Base-by-base conservation (phyloP, 2,329 filamentous ascomycete genomes). In the Dactylella cylindrospora region DNA sequence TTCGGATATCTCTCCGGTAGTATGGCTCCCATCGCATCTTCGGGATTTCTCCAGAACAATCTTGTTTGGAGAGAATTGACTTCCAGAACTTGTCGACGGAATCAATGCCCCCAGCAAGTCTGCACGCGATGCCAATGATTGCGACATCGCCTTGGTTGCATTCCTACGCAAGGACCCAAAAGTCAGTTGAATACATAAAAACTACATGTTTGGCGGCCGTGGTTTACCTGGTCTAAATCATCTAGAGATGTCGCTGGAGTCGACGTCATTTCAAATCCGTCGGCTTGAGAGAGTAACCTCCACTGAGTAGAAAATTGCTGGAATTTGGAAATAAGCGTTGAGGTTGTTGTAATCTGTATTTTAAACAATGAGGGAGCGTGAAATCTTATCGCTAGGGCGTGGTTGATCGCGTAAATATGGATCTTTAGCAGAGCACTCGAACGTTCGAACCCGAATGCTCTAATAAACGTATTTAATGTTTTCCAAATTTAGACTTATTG, bases 1-100 rank as follows among this genome's bases (percentile, higher is more conserved):
- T 68, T 6, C 66, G 54, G 10, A 45, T 36, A 35, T 51, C 69
- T 66, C 31, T 68, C 68, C 44, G 68, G 66, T 36, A 68, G 67
- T 31, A 51, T 66, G 41, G 51, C 35, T 54, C 50, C 50, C 50
- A 54, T 12, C 35, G 35, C 47, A 51, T 54, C 31, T 45, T 32
- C 26, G 50, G 39, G 25, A 45, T 54, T 10, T 46, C 25, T 9
- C 51, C 28, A 6, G 51, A 55, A 10, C 36, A 12, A 33, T 55
- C 41, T 33, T 46, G 32, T n/a, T 55, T 47, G 12, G 51, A 46
- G 13, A 55, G 35, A 15, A 55, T 55, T 6, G 51, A 29, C 23
- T 31, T 32, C 51, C 51, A 55, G 13, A 55, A 46, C 15, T 55
- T 15, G 10, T 55, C 51, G 23, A 46, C 32, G 22, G 32, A 25